These are phyloP conservation scores for Penicillium paxilli DNA, from an alignment of 495 filamentous ascomycete species.

Conservation along the genomic window DNA sequence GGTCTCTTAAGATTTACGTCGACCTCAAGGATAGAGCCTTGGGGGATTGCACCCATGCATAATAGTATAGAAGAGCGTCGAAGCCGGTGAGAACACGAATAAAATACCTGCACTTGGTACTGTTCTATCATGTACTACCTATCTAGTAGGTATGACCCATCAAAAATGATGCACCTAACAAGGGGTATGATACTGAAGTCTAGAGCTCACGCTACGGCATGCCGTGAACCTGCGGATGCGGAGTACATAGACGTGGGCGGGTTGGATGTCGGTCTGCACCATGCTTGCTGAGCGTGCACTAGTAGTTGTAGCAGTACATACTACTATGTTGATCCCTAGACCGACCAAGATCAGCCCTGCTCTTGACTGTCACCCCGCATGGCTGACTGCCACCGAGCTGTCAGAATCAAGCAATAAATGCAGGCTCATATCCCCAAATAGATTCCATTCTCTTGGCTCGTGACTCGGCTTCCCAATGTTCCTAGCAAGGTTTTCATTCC, in stretches of 20 bases:
- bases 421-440: not conserved
- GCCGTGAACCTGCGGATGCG: not conserved
- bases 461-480: too few species aligned
- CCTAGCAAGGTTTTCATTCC: too few species aligned
- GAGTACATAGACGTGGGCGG: not conserved
- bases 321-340: not conserved
- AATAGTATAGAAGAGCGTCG: too few species aligned
- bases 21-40: too few species aligned
- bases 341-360: constrained; percentile 1
- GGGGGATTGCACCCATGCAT: too few species aligned
- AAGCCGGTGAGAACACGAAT: too few species aligned
- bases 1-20: too few species aligned
- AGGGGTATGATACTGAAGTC: not conserved
- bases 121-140: too few species aligned
- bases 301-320: too few species aligned
- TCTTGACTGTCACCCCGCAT: not conserved
- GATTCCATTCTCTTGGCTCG: too few species aligned
- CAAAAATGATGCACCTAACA: not conserved
- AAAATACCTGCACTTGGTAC: too few species aligned
- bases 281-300: too few species aligned
- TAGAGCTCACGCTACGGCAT: not conserved
- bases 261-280: not conserved
- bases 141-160: not conserved
- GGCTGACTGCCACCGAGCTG: not conserved
- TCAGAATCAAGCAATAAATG: not conserved